Conservation (phyloP, 2,329 filamentous ascomycete genomes). For the Cladosporium sp. region DNA sequence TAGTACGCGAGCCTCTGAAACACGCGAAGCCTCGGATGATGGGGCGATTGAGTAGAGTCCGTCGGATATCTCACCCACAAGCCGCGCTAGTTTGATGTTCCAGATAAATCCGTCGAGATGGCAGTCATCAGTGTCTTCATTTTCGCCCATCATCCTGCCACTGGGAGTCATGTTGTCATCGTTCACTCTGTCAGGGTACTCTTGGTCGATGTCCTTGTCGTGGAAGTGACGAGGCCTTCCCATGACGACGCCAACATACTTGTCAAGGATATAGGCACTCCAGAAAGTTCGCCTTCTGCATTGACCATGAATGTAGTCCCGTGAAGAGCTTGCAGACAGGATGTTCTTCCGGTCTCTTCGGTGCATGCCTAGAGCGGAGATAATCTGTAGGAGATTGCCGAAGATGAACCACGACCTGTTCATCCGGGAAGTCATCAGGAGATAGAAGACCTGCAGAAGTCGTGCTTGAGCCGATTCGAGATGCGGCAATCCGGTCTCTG, state of each 20-base stretch:
- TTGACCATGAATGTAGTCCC: slow-evolving; percentile 45
- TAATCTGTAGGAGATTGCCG: slow-evolving; percentile 20
- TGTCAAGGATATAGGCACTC: slow-evolving; percentile 57
- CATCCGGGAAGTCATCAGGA: slow-evolving; percentile 16
- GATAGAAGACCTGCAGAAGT: slow-evolving; percentile 16
- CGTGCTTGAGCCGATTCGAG: slow-evolving; percentile 16
- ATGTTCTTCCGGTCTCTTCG: slow-evolving; percentile 2
- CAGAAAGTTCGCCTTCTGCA: slow-evolving; percentile 56
- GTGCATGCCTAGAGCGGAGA: slow-evolving; percentile 17
- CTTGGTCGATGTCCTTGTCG: slow-evolving; percentile 59
- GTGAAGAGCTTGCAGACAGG: not conserved
- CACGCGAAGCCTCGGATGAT: slow-evolving; percentile 31
- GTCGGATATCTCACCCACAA: slow-evolving; percentile 27
- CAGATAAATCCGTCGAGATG: slow-evolving; percentile 45
- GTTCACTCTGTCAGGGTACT: slow-evolving; percentile 50
- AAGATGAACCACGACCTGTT: slow-evolving; percentile 31
- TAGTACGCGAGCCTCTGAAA: slow-evolving; percentile 34
- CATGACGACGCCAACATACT: slow-evolving; percentile 57
- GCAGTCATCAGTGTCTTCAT: slow-evolving; percentile 36
- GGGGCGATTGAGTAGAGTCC: slow-evolving; percentile 30
- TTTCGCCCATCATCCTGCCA: slow-evolving; percentile 19
- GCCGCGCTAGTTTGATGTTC: slow-evolving; percentile 37
- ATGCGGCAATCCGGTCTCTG: slow-evolving; percentile 12
- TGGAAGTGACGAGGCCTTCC: slow-evolving; percentile 56
- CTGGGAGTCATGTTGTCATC: slow-evolving; percentile 50